These are phyloP conservation scores for Fusarium lateritium DNA, from an alignment of 2,329 filamentous ascomycete genomes.

Conservation along the genomic window DNA sequence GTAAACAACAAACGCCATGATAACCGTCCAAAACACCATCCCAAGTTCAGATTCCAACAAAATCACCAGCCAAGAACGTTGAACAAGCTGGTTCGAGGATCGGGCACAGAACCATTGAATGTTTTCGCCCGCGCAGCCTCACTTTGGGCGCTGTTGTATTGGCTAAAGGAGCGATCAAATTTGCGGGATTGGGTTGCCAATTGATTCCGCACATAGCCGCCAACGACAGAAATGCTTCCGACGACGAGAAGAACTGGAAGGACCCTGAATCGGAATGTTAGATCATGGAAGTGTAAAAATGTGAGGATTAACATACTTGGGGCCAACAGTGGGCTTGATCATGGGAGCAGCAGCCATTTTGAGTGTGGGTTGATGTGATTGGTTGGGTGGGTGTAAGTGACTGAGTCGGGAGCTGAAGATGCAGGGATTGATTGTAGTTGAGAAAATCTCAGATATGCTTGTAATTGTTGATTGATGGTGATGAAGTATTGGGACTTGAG, in stretches of 20 bases:
- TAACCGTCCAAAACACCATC: conserved; percentile 12
- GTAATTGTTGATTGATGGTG: conserved; percentile 30
- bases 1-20: conserved; percentile 7
- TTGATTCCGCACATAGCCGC: conserved; percentile 38
- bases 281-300: not conserved
- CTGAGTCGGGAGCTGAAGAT: conserved; percentile 8
- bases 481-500: conserved; percentile 13
- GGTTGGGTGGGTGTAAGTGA: conserved; percentile 37
- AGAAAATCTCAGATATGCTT: conserved; percentile 28
- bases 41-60: not conserved
- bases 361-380: conserved; percentile 20
- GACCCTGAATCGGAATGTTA: conserved; percentile 33
- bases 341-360: conserved; percentile 44
- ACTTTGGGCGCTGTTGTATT: conserved; percentile 46
- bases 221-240: conserved; percentile 41
- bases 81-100: conserved; percentile 46
- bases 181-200: conserved; percentile 40
- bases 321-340: conserved; percentile 37
- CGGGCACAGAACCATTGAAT: conserved; percentile 43
- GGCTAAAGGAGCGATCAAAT: conserved; percentile 46
- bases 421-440: conserved; percentile 24
- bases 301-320: conserved; percentile 30
- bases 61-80: conserved; percentile 47
- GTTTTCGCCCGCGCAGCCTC: conserved; percentile 40
- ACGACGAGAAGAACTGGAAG: conserved; percentile 44